phyloP scores from a whole-genome alignment of 148 eudicot genomes.

The Persicaria maculosa region DNA sequence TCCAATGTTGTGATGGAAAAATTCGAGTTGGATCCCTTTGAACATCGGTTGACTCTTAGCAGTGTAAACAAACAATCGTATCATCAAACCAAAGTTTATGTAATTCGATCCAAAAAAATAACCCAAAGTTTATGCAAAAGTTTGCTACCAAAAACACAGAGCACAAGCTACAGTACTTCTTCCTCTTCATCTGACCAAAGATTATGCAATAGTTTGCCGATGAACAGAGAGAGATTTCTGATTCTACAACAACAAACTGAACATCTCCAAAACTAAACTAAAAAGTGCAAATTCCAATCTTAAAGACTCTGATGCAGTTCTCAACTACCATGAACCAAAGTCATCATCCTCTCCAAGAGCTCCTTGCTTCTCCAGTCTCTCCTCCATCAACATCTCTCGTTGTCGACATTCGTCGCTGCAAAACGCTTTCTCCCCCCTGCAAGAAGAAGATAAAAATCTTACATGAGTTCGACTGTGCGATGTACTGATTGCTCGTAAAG shows the following conservation, averaged over 20 bases:
- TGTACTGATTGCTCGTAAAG: too few species aligned
- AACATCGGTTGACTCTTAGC: too few species aligned
- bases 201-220: not conserved
- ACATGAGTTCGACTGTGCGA: too few species aligned
- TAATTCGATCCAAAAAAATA: not conserved
- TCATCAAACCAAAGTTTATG: too few species aligned
- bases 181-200: slow-evolving; percentile 10
- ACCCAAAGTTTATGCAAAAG: not conserved
- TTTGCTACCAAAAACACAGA: not conserved
- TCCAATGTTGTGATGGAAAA: too few species aligned
- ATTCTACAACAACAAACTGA: not conserved
- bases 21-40: too few species aligned
- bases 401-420: slow-evolving; percentile 53
- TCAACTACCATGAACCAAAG: not conserved
- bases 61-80: too few species aligned
- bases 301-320: not conserved
- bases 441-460: not conserved
- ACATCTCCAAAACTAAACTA: not conserved
- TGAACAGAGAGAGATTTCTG: slow-evolving; percentile 1
- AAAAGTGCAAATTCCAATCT: not conserved
- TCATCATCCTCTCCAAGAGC: slow-evolving; percentile 5
- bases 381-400: slow-evolving; percentile 43
- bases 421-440: slow-evolving; percentile 61
- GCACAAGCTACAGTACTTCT: not conserved
- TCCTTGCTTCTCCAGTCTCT: slow-evolving; percentile 6